These are phyloP conservation scores for Botryosphaeria dothidea DNA, from an alignment of 2,329 filamentous ascomycete genomes.

Conservation along the genomic window DNA sequence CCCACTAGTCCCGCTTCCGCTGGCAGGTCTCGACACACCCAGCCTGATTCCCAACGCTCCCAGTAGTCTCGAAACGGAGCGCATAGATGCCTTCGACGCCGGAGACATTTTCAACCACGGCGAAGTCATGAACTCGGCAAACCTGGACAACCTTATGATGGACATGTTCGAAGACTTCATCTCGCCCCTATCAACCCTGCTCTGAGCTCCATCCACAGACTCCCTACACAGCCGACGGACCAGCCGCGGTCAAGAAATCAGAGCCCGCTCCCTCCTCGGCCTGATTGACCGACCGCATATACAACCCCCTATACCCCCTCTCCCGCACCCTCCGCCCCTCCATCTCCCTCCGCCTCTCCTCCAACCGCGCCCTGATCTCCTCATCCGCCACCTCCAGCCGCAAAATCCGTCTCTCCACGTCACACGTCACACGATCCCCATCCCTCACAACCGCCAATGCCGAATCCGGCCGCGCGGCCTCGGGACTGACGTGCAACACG, in stretches of 20 bases:
- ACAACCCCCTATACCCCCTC: slow-evolving; percentile 62
- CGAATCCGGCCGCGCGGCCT: slow-evolving; percentile 49
- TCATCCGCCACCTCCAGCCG: slow-evolving; percentile 44
- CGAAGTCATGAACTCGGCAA: background rate
- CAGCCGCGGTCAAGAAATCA: slow-evolving; percentile 53
- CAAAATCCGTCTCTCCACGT: slow-evolving; percentile 46
- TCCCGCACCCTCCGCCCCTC: slow-evolving; percentile 27
- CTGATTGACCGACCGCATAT: slow-evolving; percentile 62
- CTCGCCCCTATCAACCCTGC: background rate
- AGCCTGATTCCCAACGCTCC: no score
- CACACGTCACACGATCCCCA: slow-evolving; percentile 50
- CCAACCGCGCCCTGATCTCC: slow-evolving; percentile 44
- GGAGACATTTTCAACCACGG: background rate
- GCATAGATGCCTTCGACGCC: no score
- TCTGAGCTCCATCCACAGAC: background rate
- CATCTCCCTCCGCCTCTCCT: slow-evolving; percentile 25
- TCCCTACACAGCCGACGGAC: background rate
- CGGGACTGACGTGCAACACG: slow-evolving; percentile 55
- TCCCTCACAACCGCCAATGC: slow-evolving; percentile 51
- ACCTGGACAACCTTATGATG: slow-evolving; percentile 19
- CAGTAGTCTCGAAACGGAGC: no score
- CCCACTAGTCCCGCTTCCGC: no score
- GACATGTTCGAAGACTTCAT: slow-evolving; percentile 20
- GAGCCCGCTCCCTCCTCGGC: slow-evolving; percentile 62
- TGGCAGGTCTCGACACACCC: no score